Base-by-base conservation (phyloP, 1,284 basidiomycete species). In the Rhodotorula sp. region DNA sequence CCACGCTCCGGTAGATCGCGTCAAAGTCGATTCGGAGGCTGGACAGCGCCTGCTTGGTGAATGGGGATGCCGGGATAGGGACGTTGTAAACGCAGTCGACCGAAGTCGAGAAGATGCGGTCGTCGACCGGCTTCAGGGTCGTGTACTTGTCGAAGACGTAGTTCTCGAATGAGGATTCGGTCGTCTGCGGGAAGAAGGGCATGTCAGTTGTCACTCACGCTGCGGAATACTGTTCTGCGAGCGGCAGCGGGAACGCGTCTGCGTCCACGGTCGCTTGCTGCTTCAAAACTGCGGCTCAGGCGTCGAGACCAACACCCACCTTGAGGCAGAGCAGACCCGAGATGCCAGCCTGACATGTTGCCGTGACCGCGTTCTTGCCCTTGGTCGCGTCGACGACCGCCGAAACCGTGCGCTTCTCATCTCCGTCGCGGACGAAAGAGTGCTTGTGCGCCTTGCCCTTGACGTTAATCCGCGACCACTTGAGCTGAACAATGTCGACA, bases 71-170 rank as follows among this genome's bases (percentile, higher is more conserved):
- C 1, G 81, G 80, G 38, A 83, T 84, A 5, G 84, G 77, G 79
- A 91, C 89, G 7, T 82, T 84, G 81, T 92, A 95, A 19, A 82
- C 80, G 62, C 91, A 83, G 72, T 92, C 89, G 68, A 95, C 84
- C 15, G 89, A 86, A 3, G 93, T 95, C 38, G 90, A 91, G 82
- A 95, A 89, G 78, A 95, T 89, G n/a, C 93, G 87, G 76, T 95
- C 93, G 77, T 88, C 81, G 62, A 93, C 91, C 76, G 90, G 67
- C 23, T 60, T 67, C 60, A 97, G 87, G 1, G 93, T 95, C 45
- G 94, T 94, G 82, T 89, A 92, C 79, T 94, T 91, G 81, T 97
- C 94, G 4, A 87, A 85, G 70, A 90, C 82, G 82, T 95, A 98
- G 64, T 86, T 85, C 75, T 89, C 86, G 80, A 98, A 97, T 0